Evolutionary conservation across 2,329 filamentous ascomycete genomes (phyloP), one percentile per base, ranked within the genome.

Genomic region (Botrytis sinoallii): DNA sequence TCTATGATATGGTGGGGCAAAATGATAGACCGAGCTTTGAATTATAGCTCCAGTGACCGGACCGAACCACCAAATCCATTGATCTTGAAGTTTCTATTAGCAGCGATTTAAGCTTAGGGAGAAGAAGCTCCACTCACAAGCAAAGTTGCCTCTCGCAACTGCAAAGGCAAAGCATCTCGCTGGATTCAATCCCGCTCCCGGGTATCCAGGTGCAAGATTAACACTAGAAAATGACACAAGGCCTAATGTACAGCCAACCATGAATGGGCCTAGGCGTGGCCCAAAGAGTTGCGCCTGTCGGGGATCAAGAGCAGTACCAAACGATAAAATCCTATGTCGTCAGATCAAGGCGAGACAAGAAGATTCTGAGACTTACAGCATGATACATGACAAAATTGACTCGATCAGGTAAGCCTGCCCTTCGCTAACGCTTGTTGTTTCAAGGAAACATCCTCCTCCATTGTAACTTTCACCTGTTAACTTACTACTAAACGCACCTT

Each of bases 281-380:
- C 87, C 87, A 74, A 87, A 85, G 1, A 85, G 82, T 44, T 84
- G 81, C 0, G 81, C 82, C 76, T 88, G 86, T 29, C 87, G 79
- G 0, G 87, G 87, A 78, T 88, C 87, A 6, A 89, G 77, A 14
- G 85, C 87, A 4, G 88, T 84, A 0, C 87, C 86, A 75, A 88
- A 88, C 0, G 86, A 83, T 9, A 88, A 72, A 88, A 85, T 0
- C 77, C 81, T 48, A 18, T 18, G 3, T 29, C 1, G 55, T 76
- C 60, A 75, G 38, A n/a, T 32, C 29, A 52, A 32, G 6, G 25
- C 72, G 35, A 22, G 1, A 3, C 1, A 20, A 2, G 12, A 18
- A 65, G 16, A 14, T 38, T 4, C 8, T 78, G 73, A 25, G 75
- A 57, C 74, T 67, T 60, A 84, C 55, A 89, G 77, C 22, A 87